These are phyloP conservation scores for Cryptococcus sp. DNA, from an alignment of 1,284 basidiomycete genomes.

Conservation along the genomic window DNA sequence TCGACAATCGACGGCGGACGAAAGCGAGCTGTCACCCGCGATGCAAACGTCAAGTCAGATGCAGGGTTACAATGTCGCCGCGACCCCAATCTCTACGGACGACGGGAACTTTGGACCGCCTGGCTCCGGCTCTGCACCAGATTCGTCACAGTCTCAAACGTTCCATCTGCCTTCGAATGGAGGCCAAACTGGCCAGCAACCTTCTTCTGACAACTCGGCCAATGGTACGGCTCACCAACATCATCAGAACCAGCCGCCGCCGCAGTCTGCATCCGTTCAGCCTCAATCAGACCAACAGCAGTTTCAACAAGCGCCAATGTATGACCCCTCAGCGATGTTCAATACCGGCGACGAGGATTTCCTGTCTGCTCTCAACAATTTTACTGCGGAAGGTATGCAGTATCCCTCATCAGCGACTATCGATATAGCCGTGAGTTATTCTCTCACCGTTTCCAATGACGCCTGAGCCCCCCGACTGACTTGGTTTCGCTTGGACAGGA, in stretches of 20 bases:
- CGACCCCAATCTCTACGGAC: constrained; percentile 4
- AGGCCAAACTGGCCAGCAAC: not conserved
- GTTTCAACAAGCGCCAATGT: not conserved
- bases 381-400: not conserved
- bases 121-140: constrained; percentile 9
- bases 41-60: not conserved
- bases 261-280: not conserved
- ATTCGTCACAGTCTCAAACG: constrained; percentile 11
- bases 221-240: not conserved
- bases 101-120: constrained; percentile 4
- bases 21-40: constrained; percentile 8
- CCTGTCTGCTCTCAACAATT: not conserved
- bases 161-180: constrained; percentile 5
- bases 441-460: no score
- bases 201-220: not conserved
- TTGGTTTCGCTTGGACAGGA: no score
- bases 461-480: no score
- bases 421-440: no score
- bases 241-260: constrained; percentile 3
- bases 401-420: not conserved
- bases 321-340: not conserved
- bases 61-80: constrained; percentile 2
- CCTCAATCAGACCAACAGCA: not conserved
- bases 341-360: not conserved
- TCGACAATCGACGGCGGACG: not conserved